Conservation (phyloP, 2,329 filamentous ascomycete genomes). For the Coniella lustricola region DNA sequence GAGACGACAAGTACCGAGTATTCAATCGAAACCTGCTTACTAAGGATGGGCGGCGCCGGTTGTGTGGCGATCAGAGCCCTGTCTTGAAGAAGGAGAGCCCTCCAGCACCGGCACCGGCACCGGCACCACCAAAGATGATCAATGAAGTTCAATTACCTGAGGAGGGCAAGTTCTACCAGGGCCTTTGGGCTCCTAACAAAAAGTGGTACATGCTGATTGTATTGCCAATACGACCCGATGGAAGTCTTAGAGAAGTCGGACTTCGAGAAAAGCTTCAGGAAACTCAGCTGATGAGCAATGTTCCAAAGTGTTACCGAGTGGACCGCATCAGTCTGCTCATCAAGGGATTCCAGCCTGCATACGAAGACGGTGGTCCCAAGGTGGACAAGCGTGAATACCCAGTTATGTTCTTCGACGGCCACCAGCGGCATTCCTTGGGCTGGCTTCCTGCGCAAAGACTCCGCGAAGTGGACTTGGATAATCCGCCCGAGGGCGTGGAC, state of each 20-base stretch:
- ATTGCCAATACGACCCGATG: constrained; percentile 24
- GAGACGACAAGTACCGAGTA: constrained; percentile 24
- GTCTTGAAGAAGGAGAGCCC: neutral
- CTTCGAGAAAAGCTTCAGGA: constrained; percentile 20
- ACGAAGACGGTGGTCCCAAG: constrained; percentile 28
- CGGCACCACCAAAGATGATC: neutral
- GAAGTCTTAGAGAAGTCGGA: constrained; percentile 11
- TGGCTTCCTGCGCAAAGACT: constrained; percentile 13
- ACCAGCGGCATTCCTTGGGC: constrained; percentile 14
- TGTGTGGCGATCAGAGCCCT: constrained; percentile 1
- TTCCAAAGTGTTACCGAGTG: constrained; percentile 29
- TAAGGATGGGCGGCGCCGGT: constrained; percentile 9
- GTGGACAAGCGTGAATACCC: constrained; percentile 31
- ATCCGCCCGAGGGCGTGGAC: constrained; percentile 8
- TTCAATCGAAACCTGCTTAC: constrained; percentile 15
- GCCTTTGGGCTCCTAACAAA: constrained; percentile 22
- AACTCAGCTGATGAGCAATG: constrained; percentile 25
- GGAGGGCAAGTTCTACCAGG: constrained; percentile 28
- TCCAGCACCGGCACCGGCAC: too few relatives aligned
- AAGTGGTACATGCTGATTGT: constrained; percentile 29
- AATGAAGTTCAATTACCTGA: constrained; percentile 23
- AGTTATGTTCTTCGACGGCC: constrained; percentile 31
- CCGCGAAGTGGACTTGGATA: constrained; percentile 8
- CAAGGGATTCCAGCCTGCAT: constrained; percentile 29
- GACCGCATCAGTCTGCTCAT: constrained; percentile 23